Percentiles rank a stretch among this genome's conserved stretches.
Evolutionary conservation across 169 alveolate genomes (phyloP).

Genomic region (Plasmodium vinckei): DNA sequence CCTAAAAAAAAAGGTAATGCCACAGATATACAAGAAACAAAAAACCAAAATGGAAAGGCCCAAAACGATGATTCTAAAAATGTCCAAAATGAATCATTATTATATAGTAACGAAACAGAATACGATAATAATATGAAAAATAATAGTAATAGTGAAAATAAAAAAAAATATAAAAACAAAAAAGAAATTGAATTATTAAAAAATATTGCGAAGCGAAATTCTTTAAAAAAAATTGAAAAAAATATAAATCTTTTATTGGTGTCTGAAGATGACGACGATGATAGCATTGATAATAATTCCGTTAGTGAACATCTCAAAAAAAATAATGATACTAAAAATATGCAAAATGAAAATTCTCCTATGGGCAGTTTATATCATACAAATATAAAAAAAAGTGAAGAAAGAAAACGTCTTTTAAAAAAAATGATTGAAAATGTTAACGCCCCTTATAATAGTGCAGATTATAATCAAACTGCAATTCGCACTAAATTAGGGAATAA

Average conservation of each 20-base stretch:
- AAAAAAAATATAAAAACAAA: not conserved
- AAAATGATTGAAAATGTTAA: no score
- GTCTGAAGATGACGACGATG: conserved; percentile 29
- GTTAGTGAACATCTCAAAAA: not conserved
- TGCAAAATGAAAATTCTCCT: not conserved
- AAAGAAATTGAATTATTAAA: conserved; percentile 31
- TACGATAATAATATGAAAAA: not conserved
- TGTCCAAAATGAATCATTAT: not conserved
- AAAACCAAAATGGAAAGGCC: not conserved
- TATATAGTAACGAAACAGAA: not conserved
- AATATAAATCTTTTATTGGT: conserved; percentile 45
- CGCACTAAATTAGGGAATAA: no score
- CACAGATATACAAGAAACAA: not conserved
- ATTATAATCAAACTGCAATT: no score
- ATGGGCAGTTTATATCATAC: not conserved
- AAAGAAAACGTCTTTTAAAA: no score
- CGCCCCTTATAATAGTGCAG: no score
- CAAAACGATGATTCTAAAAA: conserved; percentile 11
- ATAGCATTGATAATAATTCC: not conserved
- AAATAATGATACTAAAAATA: not conserved
- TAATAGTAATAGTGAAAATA: not conserved
- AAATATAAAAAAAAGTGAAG: not conserved
- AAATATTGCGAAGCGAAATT: conserved; percentile 34
- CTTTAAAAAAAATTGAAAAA: conserved; percentile 58
- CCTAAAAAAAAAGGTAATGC: conserved; percentile 16